Percentiles rank a stretch among this genome's conserved stretches.
phyloP scores from a whole-genome alignment of 1,139 yeast genomes.

The Sugiyamaella neomexicana region DNA sequence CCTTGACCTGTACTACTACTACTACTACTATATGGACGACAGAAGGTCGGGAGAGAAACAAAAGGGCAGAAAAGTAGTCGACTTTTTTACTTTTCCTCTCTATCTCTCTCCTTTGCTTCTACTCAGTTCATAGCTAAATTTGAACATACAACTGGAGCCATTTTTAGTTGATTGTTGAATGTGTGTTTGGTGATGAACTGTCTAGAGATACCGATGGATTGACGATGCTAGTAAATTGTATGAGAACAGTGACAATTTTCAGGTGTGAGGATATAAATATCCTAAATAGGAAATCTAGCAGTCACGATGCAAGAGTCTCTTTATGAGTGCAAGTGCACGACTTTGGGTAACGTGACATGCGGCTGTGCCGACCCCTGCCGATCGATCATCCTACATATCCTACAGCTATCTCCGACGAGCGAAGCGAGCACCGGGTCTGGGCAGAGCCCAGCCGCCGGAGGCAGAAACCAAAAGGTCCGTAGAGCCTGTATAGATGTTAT shows the following conservation, averaged over 20 bases:
- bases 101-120: conserved; percentile 25
- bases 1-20: conserved; percentile 9
- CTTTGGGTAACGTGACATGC: neutral
- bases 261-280: too few species aligned
- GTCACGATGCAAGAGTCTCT: neutral
- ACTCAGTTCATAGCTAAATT: conserved; percentile 9
- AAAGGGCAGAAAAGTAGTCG: conserved; percentile 25
- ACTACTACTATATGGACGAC: conserved; percentile 6
- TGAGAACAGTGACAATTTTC: neutral
- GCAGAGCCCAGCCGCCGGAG: too few species aligned
- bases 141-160: conserved; percentile 89
- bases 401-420: neutral
- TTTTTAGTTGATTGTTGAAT: conserved; percentile 38
- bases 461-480: neutral
- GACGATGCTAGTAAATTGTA: neutral
- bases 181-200: neutral
- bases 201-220: neutral
- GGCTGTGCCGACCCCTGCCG: neutral
- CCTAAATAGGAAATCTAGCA: conserved; percentile 10
- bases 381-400: too few species aligned
- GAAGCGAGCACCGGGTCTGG: too few species aligned
- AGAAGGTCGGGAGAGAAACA: conserved; percentile 31
- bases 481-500: neutral
- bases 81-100: conserved; percentile 26
- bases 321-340: too few species aligned